These are phyloP conservation scores for Fusarium keratoplasticum DNA, from an alignment of 2,329 filamentous ascomycete species.

Conservation along the genomic window DNA sequence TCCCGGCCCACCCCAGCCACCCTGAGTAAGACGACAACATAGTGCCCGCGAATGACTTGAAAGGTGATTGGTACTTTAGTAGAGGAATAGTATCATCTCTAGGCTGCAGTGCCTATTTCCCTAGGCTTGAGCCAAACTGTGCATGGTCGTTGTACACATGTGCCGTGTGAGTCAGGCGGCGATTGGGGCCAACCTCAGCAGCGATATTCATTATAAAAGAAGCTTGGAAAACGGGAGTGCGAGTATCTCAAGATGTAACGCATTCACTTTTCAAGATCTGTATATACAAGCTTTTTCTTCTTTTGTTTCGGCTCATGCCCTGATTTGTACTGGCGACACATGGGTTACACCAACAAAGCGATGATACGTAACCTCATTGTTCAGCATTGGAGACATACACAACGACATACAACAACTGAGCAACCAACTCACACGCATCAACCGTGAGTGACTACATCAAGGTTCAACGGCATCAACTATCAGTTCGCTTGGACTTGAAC, in stretches of 20 bases:
- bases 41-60: neutral
- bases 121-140: neutral
- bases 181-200: neutral
- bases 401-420: neutral
- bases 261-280: neutral
- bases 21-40: neutral
- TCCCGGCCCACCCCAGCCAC: neutral
- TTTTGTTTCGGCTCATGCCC: neutral
- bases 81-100: neutral
- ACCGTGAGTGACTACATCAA: neutral
- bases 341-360: neutral
- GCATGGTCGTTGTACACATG: neutral
- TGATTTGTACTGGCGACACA: neutral
- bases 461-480: neutral
- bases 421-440: neutral
- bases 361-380: neutral
- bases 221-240: neutral
- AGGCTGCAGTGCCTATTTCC: conserved; percentile 13
- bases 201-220: neutral
- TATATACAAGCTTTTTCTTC: neutral
- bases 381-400: neutral
- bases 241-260: neutral
- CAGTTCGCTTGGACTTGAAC: neutral
- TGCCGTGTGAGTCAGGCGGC: conserved; percentile 19
- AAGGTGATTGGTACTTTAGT: neutral